Percentiles rank a stretch among this genome's conserved stretches.
These are phyloP conservation scores for Vaccinium macrocarpon DNA, from an alignment of 148 eudicot species.

Conservation along the genomic window DNA sequence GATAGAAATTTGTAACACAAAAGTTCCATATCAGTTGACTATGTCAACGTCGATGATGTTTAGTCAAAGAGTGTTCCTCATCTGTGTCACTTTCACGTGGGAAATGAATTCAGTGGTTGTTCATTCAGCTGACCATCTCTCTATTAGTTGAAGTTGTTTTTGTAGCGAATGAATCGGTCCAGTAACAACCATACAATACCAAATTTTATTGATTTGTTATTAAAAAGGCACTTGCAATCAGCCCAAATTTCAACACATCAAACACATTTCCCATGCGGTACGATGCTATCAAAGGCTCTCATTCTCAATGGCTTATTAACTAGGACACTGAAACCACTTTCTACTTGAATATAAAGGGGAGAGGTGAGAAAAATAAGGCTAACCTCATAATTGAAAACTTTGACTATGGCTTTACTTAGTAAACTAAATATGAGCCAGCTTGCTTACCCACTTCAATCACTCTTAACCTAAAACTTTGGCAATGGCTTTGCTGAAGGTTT, in stretches of 20 bases:
- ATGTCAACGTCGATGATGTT: too few relatives aligned
- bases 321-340: not conserved
- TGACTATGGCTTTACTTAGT: too few relatives aligned
- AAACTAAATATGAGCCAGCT: not conserved
- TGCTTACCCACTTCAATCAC: not conserved
- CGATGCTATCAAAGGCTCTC: slow-evolving; percentile 6
- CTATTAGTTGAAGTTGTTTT: too few relatives aligned
- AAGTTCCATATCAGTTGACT: too few relatives aligned
- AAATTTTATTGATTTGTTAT: not conserved
- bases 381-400: not conserved
- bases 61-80: too few relatives aligned
- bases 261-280: not conserved
- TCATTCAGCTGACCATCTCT: too few relatives aligned
- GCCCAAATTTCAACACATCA: not conserved
- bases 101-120: too few relatives aligned
- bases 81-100: too few relatives aligned
- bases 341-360: not conserved
- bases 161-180: not conserved
- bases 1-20: too few relatives aligned
- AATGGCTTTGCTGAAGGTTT: too few relatives aligned
- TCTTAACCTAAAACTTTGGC: too few relatives aligned
- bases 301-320: not conserved
- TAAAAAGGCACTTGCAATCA: not conserved
- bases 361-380: not conserved
- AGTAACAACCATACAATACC: not conserved